Percentiles rank a stretch among this genome's conserved stretches.
phyloP scores from a whole-genome alignment of 176 grass and related monocot genomes.

The Puya raimondii region DNA sequence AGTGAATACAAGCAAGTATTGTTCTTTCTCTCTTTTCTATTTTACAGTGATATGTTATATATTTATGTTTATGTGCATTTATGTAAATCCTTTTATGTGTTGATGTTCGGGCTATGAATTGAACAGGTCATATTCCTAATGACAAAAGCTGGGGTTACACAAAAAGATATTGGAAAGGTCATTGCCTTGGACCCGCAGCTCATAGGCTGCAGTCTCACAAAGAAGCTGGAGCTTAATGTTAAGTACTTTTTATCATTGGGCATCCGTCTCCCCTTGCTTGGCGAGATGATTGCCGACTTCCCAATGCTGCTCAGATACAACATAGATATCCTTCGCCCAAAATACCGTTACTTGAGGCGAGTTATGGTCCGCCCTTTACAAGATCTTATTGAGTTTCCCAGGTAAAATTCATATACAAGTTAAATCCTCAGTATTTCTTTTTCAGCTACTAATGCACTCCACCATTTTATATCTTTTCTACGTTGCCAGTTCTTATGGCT shows the following conservation, averaged over 20 bases:
- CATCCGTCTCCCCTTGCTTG: conserved; percentile 53
- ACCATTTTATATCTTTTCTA: background rate
- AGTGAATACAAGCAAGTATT: background rate
- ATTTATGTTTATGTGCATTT: no score
- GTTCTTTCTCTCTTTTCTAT: background rate
- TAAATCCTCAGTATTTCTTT: background rate
- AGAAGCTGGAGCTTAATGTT: conserved; percentile 75
- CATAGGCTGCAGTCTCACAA: conserved; percentile 73
- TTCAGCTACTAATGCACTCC: background rate
- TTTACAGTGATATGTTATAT: background rate
- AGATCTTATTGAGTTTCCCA: conserved; percentile 81
- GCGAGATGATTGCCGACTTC: conserved; percentile 79
- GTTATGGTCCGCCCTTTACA: conserved; percentile 85
- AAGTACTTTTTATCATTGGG: conserved; percentile 86
- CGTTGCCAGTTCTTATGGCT: background rate
- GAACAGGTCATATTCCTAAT: conserved; percentile 70
- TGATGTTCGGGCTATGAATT: background rate
- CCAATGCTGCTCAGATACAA: conserved; percentile 87
- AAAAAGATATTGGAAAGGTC: conserved; percentile 78
- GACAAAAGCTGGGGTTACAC: conserved; percentile 67
- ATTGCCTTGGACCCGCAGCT: conserved; percentile 87
- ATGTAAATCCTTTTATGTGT: background rate
- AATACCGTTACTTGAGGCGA: conserved; percentile 84
- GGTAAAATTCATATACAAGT: conserved; percentile 25
- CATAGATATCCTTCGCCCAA: conserved; percentile 56